These are phyloP conservation scores for Mycena sanguinolenta DNA, from an alignment of 768 basidiomycete species.

Conservation along the genomic window DNA sequence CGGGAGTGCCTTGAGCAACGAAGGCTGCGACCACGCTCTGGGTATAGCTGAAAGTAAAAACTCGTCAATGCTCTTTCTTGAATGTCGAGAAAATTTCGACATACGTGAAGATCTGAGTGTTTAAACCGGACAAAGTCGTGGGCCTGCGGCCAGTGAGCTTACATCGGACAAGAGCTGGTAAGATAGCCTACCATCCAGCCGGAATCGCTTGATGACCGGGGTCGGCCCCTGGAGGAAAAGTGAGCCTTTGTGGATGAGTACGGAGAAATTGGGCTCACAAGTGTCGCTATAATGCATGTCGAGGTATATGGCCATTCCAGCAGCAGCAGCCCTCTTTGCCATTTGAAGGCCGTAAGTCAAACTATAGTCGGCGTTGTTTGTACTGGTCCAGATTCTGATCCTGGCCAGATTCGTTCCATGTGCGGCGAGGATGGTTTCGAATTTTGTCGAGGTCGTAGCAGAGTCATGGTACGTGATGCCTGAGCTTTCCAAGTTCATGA, in stretches of 20 bases:
- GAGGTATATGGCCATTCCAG: constrained; percentile 67
- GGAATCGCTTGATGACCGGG: constrained; percentile 74
- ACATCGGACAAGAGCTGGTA: neutral
- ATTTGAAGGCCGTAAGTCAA: constrained; percentile 64
- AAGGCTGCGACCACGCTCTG: constrained; percentile 65
- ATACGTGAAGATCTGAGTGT: constrained; percentile 69
- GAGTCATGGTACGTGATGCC: constrained; percentile 20
- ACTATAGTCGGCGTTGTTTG: constrained; percentile 63
- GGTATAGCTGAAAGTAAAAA: constrained; percentile 59
- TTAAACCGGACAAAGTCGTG: constrained; percentile 58
- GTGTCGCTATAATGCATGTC: constrained; percentile 77
- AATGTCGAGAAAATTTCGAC: constrained; percentile 26
- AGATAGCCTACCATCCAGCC: constrained; percentile 62
- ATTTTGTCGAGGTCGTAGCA: constrained; percentile 20
- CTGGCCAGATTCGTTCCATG: constrained; percentile 72
- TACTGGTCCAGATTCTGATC: constrained; percentile 74
- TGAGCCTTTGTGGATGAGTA: neutral
- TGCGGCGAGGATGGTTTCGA: constrained; percentile 61
- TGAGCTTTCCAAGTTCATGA: constrained; percentile 12
- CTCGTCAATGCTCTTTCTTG: neutral
- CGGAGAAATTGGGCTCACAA: constrained; percentile 50
- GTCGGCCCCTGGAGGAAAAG: constrained; percentile 66
- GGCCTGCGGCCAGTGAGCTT: neutral
- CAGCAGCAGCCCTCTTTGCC: constrained; percentile 67
- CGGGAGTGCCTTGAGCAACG: constrained; percentile 65